Conservation (phyloP, 2,329 filamentous ascomycete species). For the Sporothrix luriei region DNA sequence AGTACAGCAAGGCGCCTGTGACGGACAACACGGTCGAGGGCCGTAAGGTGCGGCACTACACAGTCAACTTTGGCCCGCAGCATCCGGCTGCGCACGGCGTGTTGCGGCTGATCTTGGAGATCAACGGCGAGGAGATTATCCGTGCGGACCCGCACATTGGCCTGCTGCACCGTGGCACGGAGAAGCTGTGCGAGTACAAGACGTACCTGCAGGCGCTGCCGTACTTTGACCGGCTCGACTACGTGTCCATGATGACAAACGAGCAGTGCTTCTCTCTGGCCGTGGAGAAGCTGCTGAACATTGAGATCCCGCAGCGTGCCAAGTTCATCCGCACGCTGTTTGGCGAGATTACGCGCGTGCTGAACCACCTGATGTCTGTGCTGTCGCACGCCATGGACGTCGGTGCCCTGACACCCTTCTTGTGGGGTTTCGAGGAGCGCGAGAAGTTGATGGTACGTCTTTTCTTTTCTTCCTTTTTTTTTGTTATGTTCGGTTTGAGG, state of each 20-base stretch:
- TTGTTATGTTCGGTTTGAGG: no score
- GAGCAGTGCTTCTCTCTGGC: slow-evolving; percentile 96
- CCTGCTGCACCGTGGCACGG: slow-evolving; percentile 91
- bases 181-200: slow-evolving; percentile 99
- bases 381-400: slow-evolving; percentile 99
- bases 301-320: slow-evolving; percentile 91
- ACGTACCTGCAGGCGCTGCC: slow-evolving; percentile 97
- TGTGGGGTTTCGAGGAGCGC: slow-evolving; percentile 99
- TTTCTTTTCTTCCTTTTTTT: no score
- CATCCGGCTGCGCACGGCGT: slow-evolving; percentile 98
- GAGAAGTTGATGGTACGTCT: slow-evolving; percentile 94
- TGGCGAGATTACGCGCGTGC: slow-evolving; percentile 86
- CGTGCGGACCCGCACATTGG: slow-evolving; percentile 96
- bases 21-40: slow-evolving; percentile 54
- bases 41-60: slow-evolving; percentile 97
- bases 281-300: slow-evolving; percentile 95
- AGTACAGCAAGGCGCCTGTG: slow-evolving; percentile 50
- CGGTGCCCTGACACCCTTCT: slow-evolving; percentile 93
- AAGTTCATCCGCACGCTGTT: slow-evolving; percentile 98
- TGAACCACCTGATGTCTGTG: slow-evolving; percentile 98
- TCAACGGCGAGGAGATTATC: slow-evolving; percentile 97
- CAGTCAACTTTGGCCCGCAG: slow-evolving; percentile 98
- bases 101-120: slow-evolving; percentile 92
- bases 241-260: slow-evolving; percentile 99
- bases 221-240: slow-evolving; percentile 98